Base-by-base conservation (phyloP, 495 filamentous ascomycete genomes). In the Penicillium cosmopolitanum region DNA sequence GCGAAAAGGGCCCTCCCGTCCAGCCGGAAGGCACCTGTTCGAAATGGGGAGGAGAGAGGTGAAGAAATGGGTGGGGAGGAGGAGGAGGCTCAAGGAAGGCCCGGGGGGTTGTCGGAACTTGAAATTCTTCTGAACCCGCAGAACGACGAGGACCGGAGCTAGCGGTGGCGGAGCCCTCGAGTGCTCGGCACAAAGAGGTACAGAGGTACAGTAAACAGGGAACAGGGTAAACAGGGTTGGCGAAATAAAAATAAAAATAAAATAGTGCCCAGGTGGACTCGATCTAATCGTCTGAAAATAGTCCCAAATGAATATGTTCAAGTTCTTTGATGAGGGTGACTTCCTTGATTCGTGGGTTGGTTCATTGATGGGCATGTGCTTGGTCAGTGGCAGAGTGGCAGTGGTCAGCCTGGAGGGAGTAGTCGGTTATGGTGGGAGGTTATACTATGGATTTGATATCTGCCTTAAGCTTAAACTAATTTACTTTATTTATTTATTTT, bases 1-100 rank as follows among this genome's bases (percentile, higher is more conserved):
- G 69, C 76, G 73, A 68, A 67, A 66, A 56, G 65, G 58, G 61
- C 63, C 68, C 58, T 69, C 66, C 68, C 66, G 66, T 67, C 50
- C 56, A 61, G 65, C 51, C 62, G 58, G 63, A 70, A 69, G 62
- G 55, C 58, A 66, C 66, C 61, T 66, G 55, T 59, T 48, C 58
- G 57, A 54, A 62, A 55, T 60, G 65, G 58, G 23, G 46, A 59
- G 53, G 47, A 28, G 53, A 58, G 43, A 40, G 57, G 48, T 16
- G 25, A 4, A 19, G 53, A 57, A 55, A 55, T 43, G 28, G 42
- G 48, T 50, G 31, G 46, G 46, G 48, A 62, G 58, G 43, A 51
- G 56, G 50, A 55, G n/a, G 42, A 50, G 34, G 42, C 42, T 52
- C 42, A 44, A 44, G 8, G 18, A 18, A 23, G 46, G 48, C 25